Evolutionary conservation across 208 protist species (phyloP).

Genomic region (Leishmania major): DNA sequence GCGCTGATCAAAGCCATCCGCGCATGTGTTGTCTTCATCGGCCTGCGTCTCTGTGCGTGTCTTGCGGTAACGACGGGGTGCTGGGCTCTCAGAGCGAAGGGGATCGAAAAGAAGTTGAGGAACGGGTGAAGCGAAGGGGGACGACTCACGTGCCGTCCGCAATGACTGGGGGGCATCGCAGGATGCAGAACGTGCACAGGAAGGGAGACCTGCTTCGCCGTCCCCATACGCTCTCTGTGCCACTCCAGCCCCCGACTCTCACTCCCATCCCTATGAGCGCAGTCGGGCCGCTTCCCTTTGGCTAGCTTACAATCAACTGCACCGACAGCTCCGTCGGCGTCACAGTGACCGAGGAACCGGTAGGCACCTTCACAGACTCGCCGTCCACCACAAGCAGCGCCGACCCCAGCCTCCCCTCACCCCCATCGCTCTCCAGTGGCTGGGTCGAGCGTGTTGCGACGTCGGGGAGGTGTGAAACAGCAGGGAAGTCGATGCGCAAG

Average conservation of each 20-base stretch:
- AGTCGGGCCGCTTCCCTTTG: neutral
- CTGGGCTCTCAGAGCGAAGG: neutral
- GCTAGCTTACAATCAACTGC: conserved; percentile 45
- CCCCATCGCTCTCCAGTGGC: neutral
- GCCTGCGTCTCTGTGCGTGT: no score
- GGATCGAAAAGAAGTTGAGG: neutral
- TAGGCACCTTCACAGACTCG: conserved; percentile 47
- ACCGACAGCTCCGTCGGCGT: conserved; percentile 32
- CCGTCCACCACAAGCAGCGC: conserved; percentile 66
- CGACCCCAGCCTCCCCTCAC: neutral
- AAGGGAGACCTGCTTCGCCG: neutral
- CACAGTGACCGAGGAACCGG: conserved; percentile 49
- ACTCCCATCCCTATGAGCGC: neutral
- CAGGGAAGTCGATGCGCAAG: conserved; percentile 40
- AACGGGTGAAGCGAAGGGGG: neutral
- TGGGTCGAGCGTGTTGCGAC: neutral
- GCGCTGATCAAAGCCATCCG: neutral
- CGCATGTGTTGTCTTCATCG: neutral
- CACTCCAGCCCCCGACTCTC: neutral
- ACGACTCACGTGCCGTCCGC: neutral
- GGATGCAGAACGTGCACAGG: neutral
- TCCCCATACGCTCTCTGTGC: neutral
- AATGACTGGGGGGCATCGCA: neutral
- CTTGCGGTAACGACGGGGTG: neutral
- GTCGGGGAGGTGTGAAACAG: conserved; percentile 10